Evolutionary conservation across 768 basidiomycete species (phyloP), one percentile per base, ranked within the genome.

Genomic region (Lenzites betulinus): DNA sequence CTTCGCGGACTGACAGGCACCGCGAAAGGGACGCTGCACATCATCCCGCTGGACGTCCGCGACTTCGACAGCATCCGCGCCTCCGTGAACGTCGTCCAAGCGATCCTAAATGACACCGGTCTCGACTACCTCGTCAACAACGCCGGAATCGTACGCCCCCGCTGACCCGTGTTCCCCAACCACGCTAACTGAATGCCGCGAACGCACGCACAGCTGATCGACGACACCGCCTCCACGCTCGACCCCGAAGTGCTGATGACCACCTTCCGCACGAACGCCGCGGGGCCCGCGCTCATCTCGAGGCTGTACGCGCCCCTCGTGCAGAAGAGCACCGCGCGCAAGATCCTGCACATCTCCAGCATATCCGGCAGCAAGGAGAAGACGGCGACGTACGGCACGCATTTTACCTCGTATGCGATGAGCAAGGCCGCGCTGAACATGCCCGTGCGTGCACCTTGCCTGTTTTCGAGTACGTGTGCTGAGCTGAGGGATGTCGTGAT

Each of bases 381-480:
- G n/a, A 35, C 22, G 7, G 36, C 7, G 2, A 6, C 16, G 7
- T 51, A 8, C 22, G 51, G 51, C 20, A 5, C 35, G 9, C 13
- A 3, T 13, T 5, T 1, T 15, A 25, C 51, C 9, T 51, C 59
- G 16, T 60, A 60, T 35, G 43, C 61, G 5, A 36, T 60, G 20
- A 48, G 58, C 44, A 66, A 66, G 58, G 51, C 58, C 6, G 64
- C 53, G 7, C 60, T 66, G 18, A 62, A 62, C 47, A 66, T 66
- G 63, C 44, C 47, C 20, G 63, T 59, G 15, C 8, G 55, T 49
- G 8, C 7, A 3, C 33, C n/a, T 15, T 15, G 3, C 44, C 22
- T 23, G 4, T 23, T 3, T 23, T 13, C 11, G 6, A 11, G 13
- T 18, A 7, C 15, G 22, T 22, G 18, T 43, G 42, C 42, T n/a